A percentile compares a stretch with the other conserved stretches of the same genome.
These are phyloP conservation scores for Exophiala sp. DNA, from an alignment of 2,329 filamentous ascomycete species.

Conservation along the genomic window DNA sequence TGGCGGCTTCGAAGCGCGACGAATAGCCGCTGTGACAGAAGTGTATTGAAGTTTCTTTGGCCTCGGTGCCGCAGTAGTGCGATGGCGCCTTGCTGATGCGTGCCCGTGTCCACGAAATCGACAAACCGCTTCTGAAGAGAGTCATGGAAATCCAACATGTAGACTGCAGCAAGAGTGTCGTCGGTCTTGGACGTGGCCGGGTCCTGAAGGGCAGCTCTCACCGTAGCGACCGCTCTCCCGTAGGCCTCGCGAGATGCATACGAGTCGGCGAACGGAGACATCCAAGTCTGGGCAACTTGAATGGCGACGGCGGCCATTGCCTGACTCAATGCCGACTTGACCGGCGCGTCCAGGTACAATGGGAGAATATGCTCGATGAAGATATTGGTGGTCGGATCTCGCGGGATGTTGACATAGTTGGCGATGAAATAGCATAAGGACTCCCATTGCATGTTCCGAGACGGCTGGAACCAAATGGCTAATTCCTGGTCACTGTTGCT, in stretches of 20 bases:
- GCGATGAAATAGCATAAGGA: conserved; percentile 19
- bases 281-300: conserved; percentile 21
- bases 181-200: conserved; percentile 11
- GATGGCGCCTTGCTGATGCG: conserved; percentile 22
- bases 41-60: conserved; percentile 13
- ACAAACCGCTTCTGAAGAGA: conserved; percentile 20
- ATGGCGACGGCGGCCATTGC: conserved; percentile 18
- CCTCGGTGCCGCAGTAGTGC: conserved; percentile 17
- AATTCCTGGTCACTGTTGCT: background rate
- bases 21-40: conserved; percentile 15
- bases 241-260: conserved; percentile 14
- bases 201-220: conserved; percentile 12
- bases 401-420: conserved; percentile 24
- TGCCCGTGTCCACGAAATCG: conserved; percentile 16
- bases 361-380: conserved; percentile 23
- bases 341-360: conserved; percentile 13
- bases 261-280: conserved; percentile 10
- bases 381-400: conserved; percentile 22
- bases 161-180: conserved; percentile 20
- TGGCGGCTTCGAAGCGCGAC: conserved; percentile 18
- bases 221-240: conserved; percentile 10
- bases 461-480: conserved; percentile 7
- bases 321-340: conserved; percentile 11
- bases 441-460: conserved; percentile 13
- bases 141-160: conserved; percentile 25